Percentiles rank a stretch among this genome's conserved stretches.
Conservation (phyloP, 495 filamentous ascomycete species). For the Hypomontagnella submonticulosa region DNA sequence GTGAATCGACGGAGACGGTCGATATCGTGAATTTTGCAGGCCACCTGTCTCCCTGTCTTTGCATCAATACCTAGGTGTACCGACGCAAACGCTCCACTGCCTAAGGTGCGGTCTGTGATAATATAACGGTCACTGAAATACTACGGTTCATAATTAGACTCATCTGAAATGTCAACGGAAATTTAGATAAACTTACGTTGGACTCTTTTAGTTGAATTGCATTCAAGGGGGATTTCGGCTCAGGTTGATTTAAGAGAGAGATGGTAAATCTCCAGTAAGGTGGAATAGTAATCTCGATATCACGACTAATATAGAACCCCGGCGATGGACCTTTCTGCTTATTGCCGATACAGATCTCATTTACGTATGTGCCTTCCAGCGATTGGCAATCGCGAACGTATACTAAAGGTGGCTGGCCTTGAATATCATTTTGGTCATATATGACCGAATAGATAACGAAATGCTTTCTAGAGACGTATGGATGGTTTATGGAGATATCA, state of each 20-base stretch:
- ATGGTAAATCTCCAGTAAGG: constrained; percentile 53
- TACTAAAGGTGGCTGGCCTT: constrained; percentile 59
- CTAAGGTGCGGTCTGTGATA: constrained; percentile 70
- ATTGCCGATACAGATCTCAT: constrained; percentile 57
- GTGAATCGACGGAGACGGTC: constrained; percentile 18
- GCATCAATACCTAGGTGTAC: constrained; percentile 82
- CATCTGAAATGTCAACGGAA: neutral
- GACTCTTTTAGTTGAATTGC: constrained; percentile 37
- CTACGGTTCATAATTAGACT: constrained; percentile 46
- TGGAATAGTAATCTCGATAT: constrained; percentile 62
- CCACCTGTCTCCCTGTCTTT: constrained; percentile 73
- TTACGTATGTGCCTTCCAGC: constrained; percentile 66
- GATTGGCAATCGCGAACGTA: constrained; percentile 71
- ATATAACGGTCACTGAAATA: constrained; percentile 59
- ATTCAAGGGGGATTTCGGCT: constrained; percentile 23
- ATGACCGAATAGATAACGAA: constrained; percentile 70
- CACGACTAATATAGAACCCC: constrained; percentile 64
- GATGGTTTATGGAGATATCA: constrained; percentile 55
- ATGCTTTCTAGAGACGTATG: constrained; percentile 66
- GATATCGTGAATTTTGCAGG: constrained; percentile 73
- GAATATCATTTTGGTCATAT: constrained; percentile 57
- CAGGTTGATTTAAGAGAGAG: constrained; percentile 24
- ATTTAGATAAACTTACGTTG: constrained; percentile 17
- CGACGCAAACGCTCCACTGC: constrained; percentile 84
- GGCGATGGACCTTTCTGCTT: constrained; percentile 35